Base-by-base conservation (phyloP, 1,139 yeast genomes). In the Hemisphaericaspora subhashii region DNA sequence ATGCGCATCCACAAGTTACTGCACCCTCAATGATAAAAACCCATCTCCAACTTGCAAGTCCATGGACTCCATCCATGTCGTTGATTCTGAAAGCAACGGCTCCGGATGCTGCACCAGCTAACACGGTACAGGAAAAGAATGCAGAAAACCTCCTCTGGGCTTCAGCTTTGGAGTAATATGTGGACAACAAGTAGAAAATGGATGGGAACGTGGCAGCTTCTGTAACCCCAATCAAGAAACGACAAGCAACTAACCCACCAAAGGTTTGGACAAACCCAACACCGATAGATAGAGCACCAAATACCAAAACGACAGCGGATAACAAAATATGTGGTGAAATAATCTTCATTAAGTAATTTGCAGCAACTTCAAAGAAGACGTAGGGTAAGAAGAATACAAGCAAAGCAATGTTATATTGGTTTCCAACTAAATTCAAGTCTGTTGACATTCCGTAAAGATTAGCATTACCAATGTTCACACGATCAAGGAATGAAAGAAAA, bases 171-270 rank as follows among this genome's bases (percentile, higher is more conserved):
- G 81, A 67, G 58, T 77, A 77, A 44, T 70, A 77, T 44, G 74
- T 71, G 26, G 86, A 68, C 48, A 83, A 66, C 40, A 83, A 70
- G 55, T 83, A 83, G 57, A 84, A 83, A 49, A 85, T 77, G 14
- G 86, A 83, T 1, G 89, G 88, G 65, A 83, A 83, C 51, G 84
- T 77, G 35, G 87, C 83, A 33, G 83, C 74, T 59, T 83, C 90
- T 42, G 79, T 71, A 36, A 80, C 54, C 44, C 90, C 90, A 22
- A 83, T 68, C 35, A 83, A 64, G 45, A 82, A 73, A 44, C 90
- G 74, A 41, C 86, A 77, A 5, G 77, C 79, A 26, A 79, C 70
- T 27, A 83, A 67, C 13, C 76, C 79, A 22, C 81, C 81, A 51
- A 74, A 83, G 49, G 64, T 79, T 35, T 66, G 65, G 35, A 75